These are phyloP conservation scores for Blumeriella jaapii DNA, from an alignment of 2,329 filamentous ascomycete genomes.

Conservation along the genomic window DNA sequence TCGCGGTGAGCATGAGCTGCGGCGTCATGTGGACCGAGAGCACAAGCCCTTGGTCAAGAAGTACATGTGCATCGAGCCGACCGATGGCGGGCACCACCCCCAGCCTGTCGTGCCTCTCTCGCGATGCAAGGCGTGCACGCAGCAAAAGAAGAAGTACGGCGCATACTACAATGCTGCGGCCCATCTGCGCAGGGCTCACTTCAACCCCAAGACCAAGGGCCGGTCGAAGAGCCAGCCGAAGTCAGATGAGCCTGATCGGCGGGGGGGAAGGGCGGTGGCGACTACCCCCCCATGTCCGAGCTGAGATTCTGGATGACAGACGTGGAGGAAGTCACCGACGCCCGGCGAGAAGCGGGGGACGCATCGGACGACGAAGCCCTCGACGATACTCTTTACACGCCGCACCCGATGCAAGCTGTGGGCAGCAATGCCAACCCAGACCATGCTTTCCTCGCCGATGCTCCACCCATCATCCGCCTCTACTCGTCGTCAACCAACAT, in stretches of 20 bases:
- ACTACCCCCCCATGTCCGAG: slow-evolving; percentile 44
- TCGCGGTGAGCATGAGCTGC: slow-evolving; percentile 77
- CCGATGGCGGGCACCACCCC: slow-evolving; percentile 32
- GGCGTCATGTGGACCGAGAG: slow-evolving; percentile 55
- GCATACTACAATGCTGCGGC: slow-evolving; percentile 93
- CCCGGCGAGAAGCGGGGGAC: slow-evolving; percentile 29
- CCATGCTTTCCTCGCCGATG: slow-evolving; percentile 3
- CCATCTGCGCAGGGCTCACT: slow-evolving; percentile 79
- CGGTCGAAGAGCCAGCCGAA: slow-evolving; percentile 29
- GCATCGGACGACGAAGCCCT: slow-evolving; percentile 27
- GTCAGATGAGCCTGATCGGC: slow-evolving; percentile 32
- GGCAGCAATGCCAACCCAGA: slow-evolving; percentile 16
- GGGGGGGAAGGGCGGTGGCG: slow-evolving; percentile 41
- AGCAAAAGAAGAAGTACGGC: slow-evolving; percentile 75
- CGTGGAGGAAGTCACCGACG: slow-evolving; percentile 29
- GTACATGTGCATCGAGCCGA: slow-evolving; percentile 46
- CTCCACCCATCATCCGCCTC: slow-evolving; percentile 6
- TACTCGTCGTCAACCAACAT: slow-evolving; percentile 9
- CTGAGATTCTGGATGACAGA: slow-evolving; percentile 48
- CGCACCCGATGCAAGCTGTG: slow-evolving; percentile 16
- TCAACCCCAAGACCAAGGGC: slow-evolving; percentile 51
- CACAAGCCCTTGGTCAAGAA: slow-evolving; percentile 48
- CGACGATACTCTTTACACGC: slow-evolving; percentile 18
- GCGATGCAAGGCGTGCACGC: slow-evolving; percentile 58
- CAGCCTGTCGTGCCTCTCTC: slow-evolving; percentile 50